Base-by-base conservation (phyloP, 257 asterid genomes). In the Nicotiana obtusifolia region DNA sequence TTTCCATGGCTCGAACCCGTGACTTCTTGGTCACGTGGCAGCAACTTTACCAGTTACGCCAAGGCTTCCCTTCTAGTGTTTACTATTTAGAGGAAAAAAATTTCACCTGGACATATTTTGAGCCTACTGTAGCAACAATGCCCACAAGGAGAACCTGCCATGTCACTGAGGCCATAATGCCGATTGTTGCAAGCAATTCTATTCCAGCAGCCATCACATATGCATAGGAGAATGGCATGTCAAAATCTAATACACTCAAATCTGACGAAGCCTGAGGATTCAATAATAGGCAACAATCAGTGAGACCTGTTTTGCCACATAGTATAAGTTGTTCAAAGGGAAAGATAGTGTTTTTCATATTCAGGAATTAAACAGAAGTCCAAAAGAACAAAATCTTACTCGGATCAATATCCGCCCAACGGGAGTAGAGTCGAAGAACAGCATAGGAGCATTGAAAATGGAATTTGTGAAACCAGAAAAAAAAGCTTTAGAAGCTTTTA, bases 131-230 rank as follows among this genome's bases (percentile, higher is more conserved):
- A 49, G 97, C 93, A 33, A 93, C 81, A 47, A 91, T 81, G 69
- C 97, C 97, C 11, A 92, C 97, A 78, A 93, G 82, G 76, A 93
- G 90, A 73, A 93, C 97, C 80, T 88, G 94, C 98, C 98, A 93
- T 81, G 96, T 90, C 2, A 92, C 94, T 0, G 80, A 86, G 53
- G 95, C 93, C 92, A 93, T 88, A 71, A 93, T 84, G 53, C 82
- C 87, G 20, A 93, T 90, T 80, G 84, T 87, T 71, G 88, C 76
- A 65, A 93, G 28, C 13, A 90, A 81, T 87, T 93, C 97, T 5
- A 83, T 82, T 26, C 10, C 41, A 79, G 86, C 64, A 26, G 87
- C 92, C 82, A 84, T n/a, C 28, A 85, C 90, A 24, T 65, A 90
- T 2, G 86, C 78, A 80, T 82, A 86, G n/a, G 87, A 80, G 60